Conservation (phyloP, 306 rosid genomes). For the Fragaria nilgerrensis region DNA sequence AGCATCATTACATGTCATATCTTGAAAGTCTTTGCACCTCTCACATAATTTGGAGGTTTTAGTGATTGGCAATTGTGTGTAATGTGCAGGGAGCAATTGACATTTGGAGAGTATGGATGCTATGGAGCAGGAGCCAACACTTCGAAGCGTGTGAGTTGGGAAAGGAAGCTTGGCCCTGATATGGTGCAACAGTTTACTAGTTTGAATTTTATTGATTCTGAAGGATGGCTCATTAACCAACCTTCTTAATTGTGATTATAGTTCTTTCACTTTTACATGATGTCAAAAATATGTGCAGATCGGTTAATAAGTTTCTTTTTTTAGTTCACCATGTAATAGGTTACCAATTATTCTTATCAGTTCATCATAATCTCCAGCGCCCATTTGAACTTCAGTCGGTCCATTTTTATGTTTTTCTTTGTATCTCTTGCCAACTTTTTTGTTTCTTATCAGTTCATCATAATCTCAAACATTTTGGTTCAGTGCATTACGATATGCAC, state of each 20-base stretch:
- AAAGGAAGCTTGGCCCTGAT: constrained; percentile 28
- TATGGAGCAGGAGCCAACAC: constrained; percentile 53
- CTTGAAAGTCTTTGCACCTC: not conserved
- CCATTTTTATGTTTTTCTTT: not conserved
- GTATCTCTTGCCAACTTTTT: not conserved
- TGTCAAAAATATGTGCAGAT: not conserved
- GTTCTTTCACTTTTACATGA: not conserved
- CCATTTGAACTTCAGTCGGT: not conserved
- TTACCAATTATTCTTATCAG: not conserved
- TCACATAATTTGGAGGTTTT: not conserved
- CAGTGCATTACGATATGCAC: too few species aligned
- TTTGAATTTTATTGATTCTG: constrained; percentile 37
- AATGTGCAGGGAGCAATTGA: constrained; percentile 35
- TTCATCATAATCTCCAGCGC: too few species aligned
- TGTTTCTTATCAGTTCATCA: too few species aligned
- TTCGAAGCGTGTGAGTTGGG: constrained; percentile 53
- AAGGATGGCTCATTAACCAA: constrained; percentile 57
- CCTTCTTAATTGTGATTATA: constrained; percentile 11
- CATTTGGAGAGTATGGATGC: constrained; percentile 53
- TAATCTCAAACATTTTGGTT: too few species aligned
- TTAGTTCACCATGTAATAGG: not conserved
- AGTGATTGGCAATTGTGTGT: not conserved
- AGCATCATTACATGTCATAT: not conserved
- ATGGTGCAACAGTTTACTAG: constrained; percentile 28
- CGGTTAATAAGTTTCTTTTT: not conserved